phyloP scores from a whole-genome alignment of 1,139 yeast species.

The Saccharomyces hybrid region DNA sequence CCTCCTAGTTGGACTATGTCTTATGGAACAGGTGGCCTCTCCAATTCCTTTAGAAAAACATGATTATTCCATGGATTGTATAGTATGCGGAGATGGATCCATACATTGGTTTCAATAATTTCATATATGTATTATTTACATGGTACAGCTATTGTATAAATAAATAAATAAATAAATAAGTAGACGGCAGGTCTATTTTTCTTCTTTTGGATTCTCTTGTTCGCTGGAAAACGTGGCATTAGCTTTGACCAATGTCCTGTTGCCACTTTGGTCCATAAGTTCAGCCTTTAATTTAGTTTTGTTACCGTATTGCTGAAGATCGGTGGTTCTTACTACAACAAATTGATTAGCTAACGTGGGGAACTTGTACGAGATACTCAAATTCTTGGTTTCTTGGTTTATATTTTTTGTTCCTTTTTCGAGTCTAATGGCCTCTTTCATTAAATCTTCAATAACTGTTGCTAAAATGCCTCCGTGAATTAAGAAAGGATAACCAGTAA shows the following conservation, averaged over 20 bases:
- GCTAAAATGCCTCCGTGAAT: constrained; percentile 90
- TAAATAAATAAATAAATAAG: constrained; percentile 4
- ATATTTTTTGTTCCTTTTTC: constrained; percentile 25
- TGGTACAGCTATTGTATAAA: constrained; percentile 3
- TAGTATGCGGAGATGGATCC: constrained; percentile 39
- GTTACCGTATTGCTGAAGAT: constrained; percentile 30
- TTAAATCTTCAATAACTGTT: constrained; percentile 68
- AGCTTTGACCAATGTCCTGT: constrained; percentile 41
- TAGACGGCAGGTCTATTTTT: neutral
- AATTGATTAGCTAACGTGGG: constrained; percentile 82
- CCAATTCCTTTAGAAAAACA: constrained; percentile 59
- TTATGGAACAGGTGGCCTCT: constrained; percentile 41
- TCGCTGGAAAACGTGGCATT: constrained; percentile 29
- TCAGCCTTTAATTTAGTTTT: constrained; percentile 33
- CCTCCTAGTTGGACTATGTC: constrained; percentile 44
- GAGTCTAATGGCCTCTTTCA: constrained; percentile 34
- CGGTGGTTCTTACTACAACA: constrained; percentile 51
- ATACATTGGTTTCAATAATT: constrained; percentile 18
- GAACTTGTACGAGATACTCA: constrained; percentile 41
- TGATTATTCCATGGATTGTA: constrained; percentile 57
- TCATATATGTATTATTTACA: constrained; percentile 3
- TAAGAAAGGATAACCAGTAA: constrained; percentile 82
- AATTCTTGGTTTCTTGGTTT: constrained; percentile 22
- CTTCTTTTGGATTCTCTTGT: neutral
- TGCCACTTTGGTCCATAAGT: constrained; percentile 39